These are phyloP conservation scores for Wickerhamomyces sp. DNA, from an alignment of 1,139 yeast species.

Conservation along the genomic window DNA sequence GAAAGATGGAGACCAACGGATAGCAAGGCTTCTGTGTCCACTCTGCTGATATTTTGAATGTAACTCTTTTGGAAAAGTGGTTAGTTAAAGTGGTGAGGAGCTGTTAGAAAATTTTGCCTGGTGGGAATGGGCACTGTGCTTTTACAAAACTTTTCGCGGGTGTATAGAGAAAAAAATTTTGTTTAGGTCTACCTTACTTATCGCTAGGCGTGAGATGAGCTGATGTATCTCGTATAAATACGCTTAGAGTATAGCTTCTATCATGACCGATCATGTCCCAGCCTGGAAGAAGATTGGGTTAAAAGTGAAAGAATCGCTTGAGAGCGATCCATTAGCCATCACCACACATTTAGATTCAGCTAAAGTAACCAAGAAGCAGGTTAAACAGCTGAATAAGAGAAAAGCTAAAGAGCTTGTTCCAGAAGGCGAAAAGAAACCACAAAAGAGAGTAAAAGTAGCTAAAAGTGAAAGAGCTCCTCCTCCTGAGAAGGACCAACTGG, in stretches of 20 bases:
- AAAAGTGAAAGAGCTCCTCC: conserved; percentile 69
- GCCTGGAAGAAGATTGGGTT: conserved; percentile 91
- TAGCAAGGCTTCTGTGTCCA: conserved; percentile 1
- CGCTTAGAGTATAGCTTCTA: no score
- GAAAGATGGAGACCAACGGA: not conserved
- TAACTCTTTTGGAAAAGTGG: conserved; percentile 2
- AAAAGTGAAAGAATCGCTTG: conserved; percentile 25
- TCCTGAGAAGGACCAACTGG: conserved; percentile 77
- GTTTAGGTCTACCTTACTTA: no score
- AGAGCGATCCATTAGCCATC: conserved; percentile 32
- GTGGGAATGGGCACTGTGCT: no score
- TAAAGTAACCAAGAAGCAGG: conserved; percentile 40
- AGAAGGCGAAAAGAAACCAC: conserved; percentile 41
- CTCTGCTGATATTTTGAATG: conserved; percentile 18
- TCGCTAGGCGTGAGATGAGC: no score
- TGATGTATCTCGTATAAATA: no score
- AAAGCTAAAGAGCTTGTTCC: conserved; percentile 18
- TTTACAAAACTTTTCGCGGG: no score
- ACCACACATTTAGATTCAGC: conserved; percentile 42
- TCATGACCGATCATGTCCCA: conserved; percentile 45
- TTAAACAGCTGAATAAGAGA: conserved; percentile 40
- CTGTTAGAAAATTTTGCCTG: no score
- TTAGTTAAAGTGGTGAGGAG: not conserved
- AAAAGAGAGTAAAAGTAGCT: conserved; percentile 73
- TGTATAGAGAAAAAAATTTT: no score